Evolutionary conservation across 108 stramenopile genomes (phyloP).

Genomic region (Seminavis robusta): DNA sequence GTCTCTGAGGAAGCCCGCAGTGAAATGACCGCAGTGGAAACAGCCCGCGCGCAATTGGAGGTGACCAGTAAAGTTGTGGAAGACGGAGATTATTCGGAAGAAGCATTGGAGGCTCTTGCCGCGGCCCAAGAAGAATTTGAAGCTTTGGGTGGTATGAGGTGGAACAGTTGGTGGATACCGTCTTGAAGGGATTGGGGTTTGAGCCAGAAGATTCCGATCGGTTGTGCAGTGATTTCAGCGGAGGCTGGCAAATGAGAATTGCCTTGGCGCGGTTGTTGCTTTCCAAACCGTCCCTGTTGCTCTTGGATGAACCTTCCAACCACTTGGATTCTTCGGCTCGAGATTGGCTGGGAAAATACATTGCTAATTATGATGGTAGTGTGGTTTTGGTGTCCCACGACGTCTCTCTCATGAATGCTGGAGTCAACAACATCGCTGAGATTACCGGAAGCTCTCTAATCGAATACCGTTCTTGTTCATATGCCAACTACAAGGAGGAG

Average conservation of each 20-base stretch:
- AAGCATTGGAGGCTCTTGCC: too few relatives aligned
- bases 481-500: slow-evolving; percentile 64
- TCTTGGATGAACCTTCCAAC: slow-evolving; percentile 90
- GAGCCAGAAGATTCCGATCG: too few relatives aligned
- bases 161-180: slow-evolving; percentile 75
- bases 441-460: slow-evolving; percentile 50
- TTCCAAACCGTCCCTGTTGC: slow-evolving; percentile 68
- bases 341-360: slow-evolving; percentile 84
- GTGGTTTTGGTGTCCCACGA: slow-evolving; percentile 88
- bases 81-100: slow-evolving; percentile 52
- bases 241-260: slow-evolving; percentile 96
- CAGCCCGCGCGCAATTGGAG: slow-evolving; percentile 41
- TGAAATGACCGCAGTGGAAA: slow-evolving; percentile 66
- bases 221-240: slow-evolving; percentile 85
- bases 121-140: slow-evolving; percentile 66
- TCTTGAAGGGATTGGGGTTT: slow-evolving; percentile 88
- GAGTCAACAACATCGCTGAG: slow-evolving; percentile 85
- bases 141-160: slow-evolving; percentile 72
- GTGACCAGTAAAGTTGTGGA: slow-evolving; percentile 23
- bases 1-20: slow-evolving; percentile 80
- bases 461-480: slow-evolving; percentile 58
- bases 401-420: slow-evolving; percentile 59
- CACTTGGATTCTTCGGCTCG: slow-evolving; percentile 70
- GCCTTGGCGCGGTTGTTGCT: slow-evolving; percentile 84
- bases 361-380: slow-evolving; percentile 67